These are phyloP conservation scores for Ilyonectria destructans DNA, from an alignment of 2,329 filamentous ascomycete species.

Conservation along the genomic window DNA sequence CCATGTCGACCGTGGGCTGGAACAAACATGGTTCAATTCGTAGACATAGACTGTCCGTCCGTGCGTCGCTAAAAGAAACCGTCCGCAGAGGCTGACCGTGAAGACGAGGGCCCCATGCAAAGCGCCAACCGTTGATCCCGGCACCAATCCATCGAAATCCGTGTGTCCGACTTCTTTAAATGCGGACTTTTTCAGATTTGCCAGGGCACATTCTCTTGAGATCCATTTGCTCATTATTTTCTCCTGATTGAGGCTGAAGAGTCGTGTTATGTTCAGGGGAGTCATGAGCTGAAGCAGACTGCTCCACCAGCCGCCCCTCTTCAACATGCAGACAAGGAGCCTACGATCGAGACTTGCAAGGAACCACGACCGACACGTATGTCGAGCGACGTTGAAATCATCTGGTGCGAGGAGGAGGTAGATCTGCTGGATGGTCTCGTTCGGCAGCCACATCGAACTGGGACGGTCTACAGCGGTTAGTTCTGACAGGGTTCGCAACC, in stretches of 20 bases:
- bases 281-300: conserved; percentile 51
- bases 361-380: conserved; percentile 75
- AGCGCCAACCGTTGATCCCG: conserved; percentile 44
- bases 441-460: conserved; percentile 50
- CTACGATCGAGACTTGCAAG: conserved; percentile 67
- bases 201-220: conserved; percentile 57
- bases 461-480: conserved; percentile 33
- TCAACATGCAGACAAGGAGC: conserved; percentile 69
- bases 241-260: conserved; percentile 44
- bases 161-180: conserved; percentile 55
- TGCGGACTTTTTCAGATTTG: conserved; percentile 39
- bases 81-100: conserved; percentile 71
- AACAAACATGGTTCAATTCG: conserved; percentile 58
- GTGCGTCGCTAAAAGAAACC: conserved; percentile 70
- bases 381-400: conserved; percentile 73
- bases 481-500: background rate
- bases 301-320: conserved; percentile 69
- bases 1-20: conserved; percentile 42
- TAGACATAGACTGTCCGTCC: conserved; percentile 73
- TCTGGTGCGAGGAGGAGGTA: conserved; percentile 53
- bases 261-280: conserved; percentile 37
- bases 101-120: conserved; percentile 56
- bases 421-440: conserved; percentile 58
- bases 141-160: conserved; percentile 56
- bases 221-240: conserved; percentile 60